Percentiles rank a stretch among this genome's conserved stretches.
Conservation (phyloP, 306 rosid species). For the Mimosa bimucronata region DNA sequence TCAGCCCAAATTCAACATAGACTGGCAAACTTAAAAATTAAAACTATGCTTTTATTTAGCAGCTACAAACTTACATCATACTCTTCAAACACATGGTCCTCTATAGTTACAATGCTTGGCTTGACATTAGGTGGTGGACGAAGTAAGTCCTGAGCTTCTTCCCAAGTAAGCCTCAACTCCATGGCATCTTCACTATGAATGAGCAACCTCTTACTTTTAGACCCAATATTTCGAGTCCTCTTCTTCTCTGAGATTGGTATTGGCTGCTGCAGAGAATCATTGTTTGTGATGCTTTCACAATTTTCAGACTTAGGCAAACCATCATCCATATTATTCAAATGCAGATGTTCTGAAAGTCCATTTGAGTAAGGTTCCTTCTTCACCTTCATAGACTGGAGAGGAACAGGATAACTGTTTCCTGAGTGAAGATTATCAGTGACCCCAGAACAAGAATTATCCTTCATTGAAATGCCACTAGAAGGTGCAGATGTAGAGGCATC, state of each 20-base stretch:
- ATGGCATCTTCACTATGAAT: conserved; percentile 80
- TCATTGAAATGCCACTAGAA: conserved; percentile 57
- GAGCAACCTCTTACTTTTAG: conserved; percentile 82
- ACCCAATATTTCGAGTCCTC: conserved; percentile 83
- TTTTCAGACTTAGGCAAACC: conserved; percentile 56
- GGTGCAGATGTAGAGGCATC: conserved; percentile 61
- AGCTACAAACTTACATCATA: conserved; percentile 69
- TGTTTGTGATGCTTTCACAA: conserved; percentile 46
- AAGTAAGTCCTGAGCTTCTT: conserved; percentile 98
- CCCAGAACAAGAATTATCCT: conserved; percentile 55
- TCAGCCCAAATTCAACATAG: conserved; percentile 11
- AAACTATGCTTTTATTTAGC: conserved; percentile 19
- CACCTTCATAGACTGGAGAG: conserved; percentile 52
- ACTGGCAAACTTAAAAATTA: not conserved
- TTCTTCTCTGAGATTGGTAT: conserved; percentile 64
- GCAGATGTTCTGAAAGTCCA: conserved; percentile 47
- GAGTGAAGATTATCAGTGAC: conserved; percentile 61
- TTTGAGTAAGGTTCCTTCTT: conserved; percentile 50
- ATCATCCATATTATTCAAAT: conserved; percentile 50
- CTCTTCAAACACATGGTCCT: conserved; percentile 89
- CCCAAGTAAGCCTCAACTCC: conserved; percentile 96
- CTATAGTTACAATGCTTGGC: conserved; percentile 83
- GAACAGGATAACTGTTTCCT: conserved; percentile 54
- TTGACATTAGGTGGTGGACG: conserved; percentile 85
- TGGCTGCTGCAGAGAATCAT: conserved; percentile 52